phyloP scores from a whole-genome alignment of 495 filamentous ascomycete species.

The Rhizodiscina lignyota region DNA sequence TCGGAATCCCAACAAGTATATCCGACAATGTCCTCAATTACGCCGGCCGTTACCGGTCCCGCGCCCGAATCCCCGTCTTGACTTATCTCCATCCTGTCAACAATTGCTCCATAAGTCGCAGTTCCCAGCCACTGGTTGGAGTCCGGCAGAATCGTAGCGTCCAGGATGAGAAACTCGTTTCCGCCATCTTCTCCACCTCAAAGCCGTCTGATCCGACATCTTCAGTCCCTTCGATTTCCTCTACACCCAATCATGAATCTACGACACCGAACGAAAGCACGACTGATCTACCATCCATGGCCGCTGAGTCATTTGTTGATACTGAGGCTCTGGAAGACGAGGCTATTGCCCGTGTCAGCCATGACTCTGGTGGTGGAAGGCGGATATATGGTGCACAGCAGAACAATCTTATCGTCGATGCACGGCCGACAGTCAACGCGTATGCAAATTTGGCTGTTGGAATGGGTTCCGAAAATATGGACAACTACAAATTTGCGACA shows the following conservation, averaged over 20 bases:
- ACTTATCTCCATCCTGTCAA: slow-evolving; percentile 93
- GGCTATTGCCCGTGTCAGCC: slow-evolving; percentile 30
- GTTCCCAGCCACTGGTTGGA: slow-evolving; percentile 83
- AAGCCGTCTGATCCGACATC: slow-evolving; percentile 23
- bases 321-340: slow-evolving; percentile 61
- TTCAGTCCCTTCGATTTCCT: slow-evolving; percentile 9
- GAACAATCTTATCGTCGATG: slow-evolving; percentile 91
- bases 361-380: slow-evolving; percentile 13
- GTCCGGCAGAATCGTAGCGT: slow-evolving; percentile 78
- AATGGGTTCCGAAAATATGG: slow-evolving; percentile 93
- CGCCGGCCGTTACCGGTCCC: slow-evolving; percentile 73
- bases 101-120: slow-evolving; percentile 90
- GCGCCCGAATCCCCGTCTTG: slow-evolving; percentile 70
- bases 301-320: slow-evolving; percentile 26
- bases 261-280: slow-evolving; percentile 9
- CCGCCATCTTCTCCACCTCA: slow-evolving; percentile 80
- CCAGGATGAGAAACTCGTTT: slow-evolving; percentile 87
- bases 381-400: slow-evolving; percentile 84
- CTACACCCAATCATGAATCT: slow-evolving; percentile 21
- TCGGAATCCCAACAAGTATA: slow-evolving; percentile 71
- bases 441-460: slow-evolving; percentile 91
- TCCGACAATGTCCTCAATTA: slow-evolving; percentile 96
- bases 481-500: slow-evolving; percentile 82
- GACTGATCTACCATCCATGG: slow-evolving; percentile 7
- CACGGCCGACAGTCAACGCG: slow-evolving; percentile 87